A percentile compares a stretch with the other conserved stretches of the same genome.
phyloP scores from a whole-genome alignment of 1,284 basidiomycete species.

The Cryptococcus maquisensis region DNA sequence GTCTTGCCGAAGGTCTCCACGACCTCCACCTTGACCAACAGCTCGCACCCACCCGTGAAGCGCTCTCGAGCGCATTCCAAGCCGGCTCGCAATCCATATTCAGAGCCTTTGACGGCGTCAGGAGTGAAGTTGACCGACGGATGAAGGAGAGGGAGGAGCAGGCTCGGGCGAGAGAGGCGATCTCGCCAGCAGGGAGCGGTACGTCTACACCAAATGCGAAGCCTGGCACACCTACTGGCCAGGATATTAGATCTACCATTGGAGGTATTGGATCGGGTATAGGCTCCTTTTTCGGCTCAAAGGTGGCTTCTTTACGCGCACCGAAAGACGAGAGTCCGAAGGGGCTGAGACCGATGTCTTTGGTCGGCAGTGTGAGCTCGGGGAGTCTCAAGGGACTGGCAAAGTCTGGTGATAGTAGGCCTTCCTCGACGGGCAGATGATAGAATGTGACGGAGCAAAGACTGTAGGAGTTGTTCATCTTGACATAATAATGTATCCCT shows the following conservation, averaged over 20 bases:
- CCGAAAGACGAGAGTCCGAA: background rate
- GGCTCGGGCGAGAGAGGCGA: constrained; percentile 1
- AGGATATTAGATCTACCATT: constrained; percentile 34
- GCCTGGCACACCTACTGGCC: constrained; percentile 1
- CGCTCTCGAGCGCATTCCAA: constrained; percentile 68
- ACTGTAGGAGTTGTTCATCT: background rate
- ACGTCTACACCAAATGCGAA: background rate
- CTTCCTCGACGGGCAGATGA: background rate
- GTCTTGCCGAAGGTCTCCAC: constrained; percentile 78
- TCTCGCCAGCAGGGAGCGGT: constrained; percentile 2
- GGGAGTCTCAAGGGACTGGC: background rate
- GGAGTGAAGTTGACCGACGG: constrained; percentile 45
- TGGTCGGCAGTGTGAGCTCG: constrained; percentile 15
- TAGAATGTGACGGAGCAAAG: background rate
- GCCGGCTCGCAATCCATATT: constrained; percentile 76
- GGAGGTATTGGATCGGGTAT: constrained; percentile 41
- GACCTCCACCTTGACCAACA: constrained; percentile 85
- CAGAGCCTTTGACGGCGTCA: constrained; percentile 78
- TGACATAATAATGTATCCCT: background rate
- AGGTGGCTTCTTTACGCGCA: constrained; percentile 21
- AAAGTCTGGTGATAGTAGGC: background rate
- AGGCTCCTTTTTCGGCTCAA: constrained; percentile 40
- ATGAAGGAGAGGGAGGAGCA: constrained; percentile 33
- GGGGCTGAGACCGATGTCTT: constrained; percentile 32
- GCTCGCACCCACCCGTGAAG: constrained; percentile 80